These are phyloP conservation scores for Annulohypoxylon stygium DNA, from an alignment of 495 filamentous ascomycete genomes.

Conservation along the genomic window DNA sequence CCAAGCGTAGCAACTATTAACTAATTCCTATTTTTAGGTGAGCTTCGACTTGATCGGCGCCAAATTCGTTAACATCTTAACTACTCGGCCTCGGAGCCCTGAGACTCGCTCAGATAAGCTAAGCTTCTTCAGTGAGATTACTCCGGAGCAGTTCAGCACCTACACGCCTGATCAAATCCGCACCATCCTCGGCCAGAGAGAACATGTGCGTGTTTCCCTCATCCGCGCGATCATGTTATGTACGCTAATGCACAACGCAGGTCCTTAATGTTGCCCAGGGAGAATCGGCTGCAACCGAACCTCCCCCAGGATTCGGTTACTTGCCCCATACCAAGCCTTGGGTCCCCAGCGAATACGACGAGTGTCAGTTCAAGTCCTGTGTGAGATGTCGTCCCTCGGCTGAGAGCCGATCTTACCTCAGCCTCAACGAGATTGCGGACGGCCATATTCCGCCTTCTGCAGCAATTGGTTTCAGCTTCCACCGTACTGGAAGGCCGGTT, in stretches of 20 bases:
- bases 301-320: slow-evolving; percentile 31
- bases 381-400: slow-evolving; percentile 62
- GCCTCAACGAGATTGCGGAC: slow-evolving; percentile 63
- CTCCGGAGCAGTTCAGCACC: slow-evolving; percentile 60
- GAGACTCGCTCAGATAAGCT: slow-evolving; percentile 54
- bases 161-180: slow-evolving; percentile 59
- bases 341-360: slow-evolving; percentile 53
- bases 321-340: slow-evolving; percentile 49
- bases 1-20: slow-evolving; percentile 16
- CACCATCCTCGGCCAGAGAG: slow-evolving; percentile 58
- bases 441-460: slow-evolving; percentile 58
- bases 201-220: slow-evolving; percentile 47
- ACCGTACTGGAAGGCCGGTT: slow-evolving; percentile 47
- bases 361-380: slow-evolving; percentile 68
- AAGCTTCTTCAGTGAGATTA: slow-evolving; percentile 64
- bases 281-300: background rate
- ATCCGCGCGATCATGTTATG: background rate
- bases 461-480: slow-evolving; percentile 61
- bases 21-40: slow-evolving; percentile 29
- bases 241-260: slow-evolving; percentile 24
- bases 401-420: slow-evolving; percentile 60
- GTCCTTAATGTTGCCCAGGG: slow-evolving; percentile 5
- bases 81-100: slow-evolving; percentile 49
- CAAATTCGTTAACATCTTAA: slow-evolving; percentile 39
- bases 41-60: slow-evolving; percentile 32